Percentiles rank a stretch among this genome's conserved stretches.
Conservation (phyloP, 2,329 filamentous ascomycete species). For the Cercospora nicotianae region DNA sequence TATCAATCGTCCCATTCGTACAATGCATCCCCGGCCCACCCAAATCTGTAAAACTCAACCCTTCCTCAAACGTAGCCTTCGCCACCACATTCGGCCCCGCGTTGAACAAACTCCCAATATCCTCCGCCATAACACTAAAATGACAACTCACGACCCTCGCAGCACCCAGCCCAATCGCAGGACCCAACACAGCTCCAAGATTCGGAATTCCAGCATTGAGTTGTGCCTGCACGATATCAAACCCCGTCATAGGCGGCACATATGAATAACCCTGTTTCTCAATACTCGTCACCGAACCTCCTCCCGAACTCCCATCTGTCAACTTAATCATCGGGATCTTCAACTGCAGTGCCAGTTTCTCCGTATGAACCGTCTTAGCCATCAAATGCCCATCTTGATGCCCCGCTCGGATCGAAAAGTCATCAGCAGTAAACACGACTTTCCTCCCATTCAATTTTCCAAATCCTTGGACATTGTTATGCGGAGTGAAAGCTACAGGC, state of each 20-base stretch:
- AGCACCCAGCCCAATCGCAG: conserved; percentile 63
- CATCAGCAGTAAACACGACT: conserved; percentile 63
- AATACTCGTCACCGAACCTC: conserved; percentile 63
- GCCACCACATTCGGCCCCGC: conserved; percentile 64
- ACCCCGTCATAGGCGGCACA: conserved; percentile 58
- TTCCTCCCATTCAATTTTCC: conserved; percentile 54
- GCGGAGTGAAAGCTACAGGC: conserved; percentile 55
- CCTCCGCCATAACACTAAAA: conserved; percentile 65
- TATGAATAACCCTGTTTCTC: conserved; percentile 58
- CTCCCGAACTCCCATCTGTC: conserved; percentile 64
- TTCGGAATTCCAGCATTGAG: conserved; percentile 65
- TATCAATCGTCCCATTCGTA: conserved; percentile 66
- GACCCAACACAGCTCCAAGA: conserved; percentile 62
- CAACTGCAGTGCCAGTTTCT: conserved; percentile 60
- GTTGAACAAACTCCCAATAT: conserved; percentile 63
- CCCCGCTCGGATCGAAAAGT: conserved; percentile 63
- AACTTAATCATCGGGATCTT: conserved; percentile 63
- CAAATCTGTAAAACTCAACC: conserved; percentile 57
- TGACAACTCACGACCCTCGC: conserved; percentile 63
- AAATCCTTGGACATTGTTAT: conserved; percentile 61
- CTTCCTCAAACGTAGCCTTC: conserved; percentile 64
- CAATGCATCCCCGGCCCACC: conserved; percentile 63
- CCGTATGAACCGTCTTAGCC: conserved; percentile 59
- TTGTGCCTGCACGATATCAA: conserved; percentile 55
- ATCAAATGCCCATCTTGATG: conserved; percentile 63